Base-by-base conservation (phyloP, 768 basidiomycete species). In the Boletus tomentosulus region DNA sequence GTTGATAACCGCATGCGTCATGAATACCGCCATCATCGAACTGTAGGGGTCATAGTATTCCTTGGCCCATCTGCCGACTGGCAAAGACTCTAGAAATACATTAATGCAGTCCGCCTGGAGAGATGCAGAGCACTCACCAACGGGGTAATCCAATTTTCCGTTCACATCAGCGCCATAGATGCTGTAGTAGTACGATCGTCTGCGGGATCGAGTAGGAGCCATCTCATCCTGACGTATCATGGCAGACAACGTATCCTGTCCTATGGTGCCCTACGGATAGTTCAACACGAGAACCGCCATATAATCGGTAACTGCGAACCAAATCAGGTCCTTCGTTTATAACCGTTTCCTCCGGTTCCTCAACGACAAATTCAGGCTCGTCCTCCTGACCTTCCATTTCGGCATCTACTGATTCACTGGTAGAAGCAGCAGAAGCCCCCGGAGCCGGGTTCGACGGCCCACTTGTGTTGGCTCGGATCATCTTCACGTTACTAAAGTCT, bases 161-260 rank as follows among this genome's bases (percentile, higher is more conserved):
- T 73, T 70, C 33, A 60, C 60, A 63, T 75, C 71, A 51, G 75
- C 73, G 52, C 65, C 65, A 41, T 69, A 69, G 6, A 69, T 63
- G 38, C 65, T 70, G 55, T 75, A 77, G 59, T 77, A 78, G 60
- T 79, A 79, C 48, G 78, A 76, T 55, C 87, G 72, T 55, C 86
- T 75, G 27, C 85, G 74, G 31, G 80, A 75, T 43, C 85, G 79
- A 28, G 75, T 69, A 8, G 85, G 84, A 24, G 78, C 71, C 56
- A 80, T 70, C 67, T 89, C 88, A 57, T 90, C 88, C 48, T 84
- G 82, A 37, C 83, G 78, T 61, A 90, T 89, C 84, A 88, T 87
- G 16, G 79, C 72, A 48, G 82, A 79, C 39, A 90, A 73, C 7
- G 86, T 81, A 61, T 90, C 87, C 58, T 89, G 86, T 16, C 85